A percentile compares a stretch with the other conserved stretches of the same genome.
phyloP scores from a whole-genome alignment of 139 green algal genomes.

The Mesotaenium endlicherianum region DNA sequence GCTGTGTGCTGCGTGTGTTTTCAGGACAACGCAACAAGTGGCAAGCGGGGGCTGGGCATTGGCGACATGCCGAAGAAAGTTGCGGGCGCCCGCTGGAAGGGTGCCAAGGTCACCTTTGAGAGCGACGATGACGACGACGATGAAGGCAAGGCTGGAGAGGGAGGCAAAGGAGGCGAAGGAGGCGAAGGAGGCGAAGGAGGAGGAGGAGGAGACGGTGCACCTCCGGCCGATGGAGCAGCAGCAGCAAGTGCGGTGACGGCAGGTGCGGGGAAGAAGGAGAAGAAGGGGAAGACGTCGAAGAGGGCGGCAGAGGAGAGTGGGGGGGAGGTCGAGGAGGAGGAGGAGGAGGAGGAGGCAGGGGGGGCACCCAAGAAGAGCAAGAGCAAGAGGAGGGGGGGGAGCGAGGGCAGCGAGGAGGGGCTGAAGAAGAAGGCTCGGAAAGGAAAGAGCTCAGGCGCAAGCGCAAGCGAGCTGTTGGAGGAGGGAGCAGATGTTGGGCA shows the following conservation, averaged over 20 bases:
- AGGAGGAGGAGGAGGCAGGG: background rate
- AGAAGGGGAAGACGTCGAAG: constrained; percentile 27
- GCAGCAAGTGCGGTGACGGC: background rate
- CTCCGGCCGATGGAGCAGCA: background rate
- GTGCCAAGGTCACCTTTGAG: constrained; percentile 54
- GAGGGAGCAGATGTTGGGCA: background rate
- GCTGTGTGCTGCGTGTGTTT: background rate
- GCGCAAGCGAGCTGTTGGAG: background rate
- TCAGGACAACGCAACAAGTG: constrained; percentile 64
- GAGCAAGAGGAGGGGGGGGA: background rate
- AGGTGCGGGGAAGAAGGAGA: background rate
- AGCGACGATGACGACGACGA: constrained; percentile 6
- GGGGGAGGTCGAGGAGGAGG: background rate
- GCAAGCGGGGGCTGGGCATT: constrained; percentile 73
- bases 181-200: background rate
- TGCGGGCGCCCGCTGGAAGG: constrained; percentile 71
- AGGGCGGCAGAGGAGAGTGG: background rate
- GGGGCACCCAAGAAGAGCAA: background rate
- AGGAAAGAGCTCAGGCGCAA: background rate
- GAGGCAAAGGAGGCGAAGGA: constrained; percentile 16
- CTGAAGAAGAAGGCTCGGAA: background rate
- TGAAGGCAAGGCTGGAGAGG: constrained; percentile 9
- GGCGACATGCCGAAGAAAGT: constrained; percentile 76
- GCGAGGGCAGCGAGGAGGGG: background rate
- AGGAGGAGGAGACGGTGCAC: background rate